These are phyloP conservation scores for Guyanaporus albipodus DNA, from an alignment of 768 basidiomycete genomes.

Conservation along the genomic window DNA sequence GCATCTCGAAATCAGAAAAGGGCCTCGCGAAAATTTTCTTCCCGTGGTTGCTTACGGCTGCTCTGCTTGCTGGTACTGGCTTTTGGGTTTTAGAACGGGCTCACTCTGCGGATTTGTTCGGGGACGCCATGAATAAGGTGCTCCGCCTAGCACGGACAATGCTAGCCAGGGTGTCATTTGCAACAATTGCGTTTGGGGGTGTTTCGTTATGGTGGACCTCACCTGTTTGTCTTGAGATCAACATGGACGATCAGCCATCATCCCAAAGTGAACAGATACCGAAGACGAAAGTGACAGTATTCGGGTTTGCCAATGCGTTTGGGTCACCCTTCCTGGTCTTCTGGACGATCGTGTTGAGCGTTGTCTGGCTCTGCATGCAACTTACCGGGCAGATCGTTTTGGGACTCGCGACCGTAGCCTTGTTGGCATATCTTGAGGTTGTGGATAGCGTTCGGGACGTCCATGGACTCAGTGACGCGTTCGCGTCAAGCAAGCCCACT, in stretches of 20 bases:
- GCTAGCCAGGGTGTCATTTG: conserved; percentile 55
- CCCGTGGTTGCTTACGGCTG: conserved; percentile 51
- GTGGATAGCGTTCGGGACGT: conserved; percentile 80
- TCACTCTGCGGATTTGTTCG: conserved; percentile 52
- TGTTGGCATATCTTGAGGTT: conserved; percentile 77
- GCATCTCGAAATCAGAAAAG: conserved; percentile 66
- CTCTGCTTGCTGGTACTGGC: conserved; percentile 53
- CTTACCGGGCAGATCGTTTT: conserved; percentile 81
- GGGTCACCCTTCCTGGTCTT: conserved; percentile 87
- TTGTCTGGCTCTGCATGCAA: conserved; percentile 57
- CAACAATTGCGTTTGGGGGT: conserved; percentile 49
- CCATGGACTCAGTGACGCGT: conserved; percentile 45
- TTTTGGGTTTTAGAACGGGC: conserved; percentile 86
- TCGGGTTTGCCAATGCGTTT: conserved; percentile 88
- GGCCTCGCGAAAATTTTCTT: conserved; percentile 68
- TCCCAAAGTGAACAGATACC: conserved; percentile 22
- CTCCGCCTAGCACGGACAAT: conserved; percentile 56
- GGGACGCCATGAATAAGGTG: conserved; percentile 36
- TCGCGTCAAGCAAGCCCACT: conserved; percentile 46
- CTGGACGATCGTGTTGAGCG: conserved; percentile 59
- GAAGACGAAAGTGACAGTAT: conserved; percentile 50
- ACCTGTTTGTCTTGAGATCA: conserved; percentile 73
- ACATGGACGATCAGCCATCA: conserved; percentile 19
- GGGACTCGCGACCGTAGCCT: conserved; percentile 54
- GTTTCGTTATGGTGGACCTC: conserved; percentile 64